Percentiles rank a stretch among this genome's conserved stretches.
These are phyloP conservation scores for Nitzschia inconspicua DNA, from an alignment of 108 stramenopile genomes.

Conservation along the genomic window DNA sequence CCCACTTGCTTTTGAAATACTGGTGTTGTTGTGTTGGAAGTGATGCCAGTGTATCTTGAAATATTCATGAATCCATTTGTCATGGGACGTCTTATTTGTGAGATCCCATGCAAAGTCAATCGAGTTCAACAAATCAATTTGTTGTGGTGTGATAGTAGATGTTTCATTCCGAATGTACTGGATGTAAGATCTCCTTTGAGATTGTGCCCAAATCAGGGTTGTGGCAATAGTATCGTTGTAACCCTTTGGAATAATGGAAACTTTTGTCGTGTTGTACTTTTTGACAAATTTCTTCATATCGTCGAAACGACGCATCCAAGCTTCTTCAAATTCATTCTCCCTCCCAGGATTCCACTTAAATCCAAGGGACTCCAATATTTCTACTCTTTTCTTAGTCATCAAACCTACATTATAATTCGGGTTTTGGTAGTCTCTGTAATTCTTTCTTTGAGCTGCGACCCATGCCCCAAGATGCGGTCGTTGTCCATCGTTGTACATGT, in stretches of 20 bases:
- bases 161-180: too few relatives aligned
- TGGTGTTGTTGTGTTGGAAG: neutral
- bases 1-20: too few relatives aligned
- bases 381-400: neutral
- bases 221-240: neutral
- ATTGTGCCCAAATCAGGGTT: neutral
- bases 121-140: slow-evolving; percentile 33
- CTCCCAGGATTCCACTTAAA: too few relatives aligned
- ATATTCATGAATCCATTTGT: slow-evolving; percentile 7
- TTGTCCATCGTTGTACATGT: slow-evolving; percentile 1
- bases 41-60: neutral
- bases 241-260: neutral
- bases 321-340: too few relatives aligned
- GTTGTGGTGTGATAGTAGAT: slow-evolving; percentile 42
- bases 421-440: slow-evolving; percentile 1
- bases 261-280: slow-evolving; percentile 2
- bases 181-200: slow-evolving; percentile 3
- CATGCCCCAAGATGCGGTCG: neutral
- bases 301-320: neutral
- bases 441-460: slow-evolving; percentile 1
- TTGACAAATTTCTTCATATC: neutral
- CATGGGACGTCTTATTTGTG: neutral
- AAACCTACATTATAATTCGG: slow-evolving; percentile 2
- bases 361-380: slow-evolving; percentile 4
- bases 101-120: slow-evolving; percentile 44